phyloP scores from a whole-genome alignment of 495 filamentous ascomycete species.

The Daldinia vernicosa region DNA sequence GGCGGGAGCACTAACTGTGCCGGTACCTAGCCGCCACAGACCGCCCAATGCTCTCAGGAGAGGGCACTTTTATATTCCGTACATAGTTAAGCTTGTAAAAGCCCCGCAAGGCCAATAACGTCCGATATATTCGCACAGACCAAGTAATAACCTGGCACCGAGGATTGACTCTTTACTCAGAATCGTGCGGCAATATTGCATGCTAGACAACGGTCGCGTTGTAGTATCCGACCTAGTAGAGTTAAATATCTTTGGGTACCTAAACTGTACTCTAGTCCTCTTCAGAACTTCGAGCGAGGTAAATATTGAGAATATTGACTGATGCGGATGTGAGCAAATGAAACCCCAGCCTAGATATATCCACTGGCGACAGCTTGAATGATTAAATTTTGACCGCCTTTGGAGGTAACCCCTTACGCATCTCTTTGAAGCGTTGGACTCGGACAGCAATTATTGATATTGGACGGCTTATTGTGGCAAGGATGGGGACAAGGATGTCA shows the following conservation, averaged over 20 bases:
- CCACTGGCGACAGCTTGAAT: slow-evolving; percentile 15
- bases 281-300: slow-evolving; percentile 1
- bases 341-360: slow-evolving; percentile 16
- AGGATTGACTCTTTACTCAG: neutral
- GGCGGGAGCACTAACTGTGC: slow-evolving; percentile 36
- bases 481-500: slow-evolving; percentile 36
- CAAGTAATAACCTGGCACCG: neutral
- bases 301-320: slow-evolving; percentile 10
- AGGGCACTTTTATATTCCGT: neutral
- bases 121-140: slow-evolving; percentile 2
- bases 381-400: slow-evolving; percentile 33
- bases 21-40: slow-evolving; percentile 27
- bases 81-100: slow-evolving; percentile 14
- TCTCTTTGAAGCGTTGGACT: slow-evolving; percentile 2
- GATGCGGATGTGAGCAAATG: slow-evolving; percentile 24
- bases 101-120: neutral
- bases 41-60: slow-evolving; percentile 25
- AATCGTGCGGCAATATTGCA: neutral
- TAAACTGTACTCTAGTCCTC: slow-evolving; percentile 5
- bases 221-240: slow-evolving; percentile 12
- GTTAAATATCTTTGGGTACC: slow-evolving; percentile 2
- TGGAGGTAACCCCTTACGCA: slow-evolving; percentile 12
- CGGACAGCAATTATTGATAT: slow-evolving; percentile 21
- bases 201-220: neutral
- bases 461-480: slow-evolving; percentile 22